Evolutionary conservation across 228 moss, liverwort and hornwort species (phyloP), one percentile per base, ranked within the genome.

Genomic region (Sphagnum fallax): DNA sequence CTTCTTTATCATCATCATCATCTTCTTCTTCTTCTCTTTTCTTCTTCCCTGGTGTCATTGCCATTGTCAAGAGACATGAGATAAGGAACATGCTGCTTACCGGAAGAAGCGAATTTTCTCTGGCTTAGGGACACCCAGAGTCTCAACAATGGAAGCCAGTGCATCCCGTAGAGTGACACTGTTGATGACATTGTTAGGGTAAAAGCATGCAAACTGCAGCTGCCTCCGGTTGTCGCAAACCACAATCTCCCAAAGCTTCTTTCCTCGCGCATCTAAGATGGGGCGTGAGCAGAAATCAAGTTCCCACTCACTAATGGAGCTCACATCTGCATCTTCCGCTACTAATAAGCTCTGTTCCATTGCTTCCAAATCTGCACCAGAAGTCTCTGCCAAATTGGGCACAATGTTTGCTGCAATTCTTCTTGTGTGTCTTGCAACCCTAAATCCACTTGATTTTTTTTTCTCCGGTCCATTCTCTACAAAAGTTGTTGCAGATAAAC

Each of bases 261-360:
- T 95, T 77, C 95, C 90, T 61, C 95, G 87, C 49, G 72, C 65
- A 77, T 95, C 95, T 75, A 95, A 74, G 50, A 95, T 92, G 4
- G 95, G 95, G 11, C 95, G 83, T 12, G 95, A 95, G 83, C 95
- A 92, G 52, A 95, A 92, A 74, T 95, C 92, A 51, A 95, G 78
- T 78, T 95, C 95, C 95, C 95, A 95, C 76, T 95, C 95, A 59
- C 79, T 84, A 66, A 95, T 85, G 5, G 78, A 73, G 63, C 73
- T 79, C 49, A 89, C 76, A 71, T 95, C 95, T 49, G 85, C 90
- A 78, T 89, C 90, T 65, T 90, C 90, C 49, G 82, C 84, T 71
- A 95, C 81, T 32, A 32, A 32, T 32, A 32, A 32, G 32, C 83
- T 90, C 67, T 95, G 88, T 65, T 82, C 92, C 75, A 89, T 87